Evolutionary conservation across 2,329 filamentous ascomycete species (phyloP), one percentile per base, ranked within the genome.

Genomic region (Diaporthe helianthi): DNA sequence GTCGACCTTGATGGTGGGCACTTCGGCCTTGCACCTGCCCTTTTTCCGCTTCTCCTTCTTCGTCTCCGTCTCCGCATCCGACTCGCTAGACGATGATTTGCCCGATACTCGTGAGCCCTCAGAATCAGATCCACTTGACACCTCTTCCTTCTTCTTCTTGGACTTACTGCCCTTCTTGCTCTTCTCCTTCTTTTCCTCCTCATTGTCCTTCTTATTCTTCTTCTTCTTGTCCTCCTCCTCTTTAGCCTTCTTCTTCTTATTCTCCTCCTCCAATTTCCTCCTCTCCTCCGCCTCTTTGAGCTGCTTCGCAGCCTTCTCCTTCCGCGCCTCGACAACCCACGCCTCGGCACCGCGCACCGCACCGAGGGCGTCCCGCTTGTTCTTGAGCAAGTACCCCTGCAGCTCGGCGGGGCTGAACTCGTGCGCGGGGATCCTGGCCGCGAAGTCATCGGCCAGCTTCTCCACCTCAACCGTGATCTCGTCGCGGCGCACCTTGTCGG

Each of bases 321-420:
- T 82, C 46, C 85, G 79, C 41, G 82, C 84, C 68, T 83, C 81
- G 31, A 79, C 76, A 0, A 88, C 80, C 83, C 87, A 90, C 12
- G 79, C 78, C 15, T 82, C 83, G 0, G 82, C 79, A 3, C 78
- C 80, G 9, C 79, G 81, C 4, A 89, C 79, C 0, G 85, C 87
- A 0, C 76, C 80, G 44, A 82, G 79, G 0, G 87, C 84, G 67
- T 82, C 78, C 12, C 83, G 82, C 80, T 89, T 89, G 74, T 89
- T 79, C 74, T 83, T 83, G 71, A 90, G 80, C 60, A 90, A 79
- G 67, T 84, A 84, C 6, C 87, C 87, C 75, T 89, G 87, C 6
- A 90, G 82, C 77, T 90, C 87, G 7, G 87, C 87, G 0, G 87
- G 87, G 65, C 84, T 87, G 74, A 89, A 89, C 75, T 87, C 83